Evolutionary conservation across 208 protist species (phyloP), one percentile per base, ranked within the genome.

Genomic region (Willaertia magna): DNA sequence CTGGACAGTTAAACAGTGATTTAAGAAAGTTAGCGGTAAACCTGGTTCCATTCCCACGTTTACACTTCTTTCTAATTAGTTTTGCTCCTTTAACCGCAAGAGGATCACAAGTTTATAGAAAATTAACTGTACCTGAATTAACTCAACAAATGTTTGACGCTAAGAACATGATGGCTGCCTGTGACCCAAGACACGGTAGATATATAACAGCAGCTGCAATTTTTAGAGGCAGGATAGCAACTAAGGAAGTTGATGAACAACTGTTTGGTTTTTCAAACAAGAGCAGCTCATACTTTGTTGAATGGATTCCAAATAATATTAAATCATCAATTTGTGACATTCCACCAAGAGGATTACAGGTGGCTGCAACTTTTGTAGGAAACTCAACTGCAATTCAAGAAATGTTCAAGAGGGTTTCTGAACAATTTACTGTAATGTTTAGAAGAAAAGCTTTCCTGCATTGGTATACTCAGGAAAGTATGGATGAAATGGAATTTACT

Each of bases 361-460:
- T 95, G 91, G 85, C 92, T 26, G 92, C 90, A 79, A 94, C 96
- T 59, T 98, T 98, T 87, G 91, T 98, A 46, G 96, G 95, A 75
- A 98, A 99, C 94, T 94, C 90, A 20, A 96, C 92, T 43, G 83
- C 90, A 30, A 98, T 98, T 88, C 92, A 96, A 89, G 95, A 98
- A 86, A 90, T 98, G 67, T 98, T 98, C 91, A 95, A 96, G 90
- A 89, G 97, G 87, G 90, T 98, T 18, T 76, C 55, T 48, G 90
- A 94, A 59, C 96, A 99, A 91, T 99, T 99, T 93, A 96, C 92
- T 47, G 91, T 91, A 86, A 99, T 99, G 98, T 99, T 99, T 93
- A 91, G 93, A 86, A 90, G 96, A 87, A 98, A 98, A 92, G 98
- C 98, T 86, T 99, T 99, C 94, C 91, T 99, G 47, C 97, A 99